A percentile compares a stretch with the other conserved stretches of the same genome.
Conservation (phyloP, 192 early-diverging fungal species). For the Coemansia erecta region DNA sequence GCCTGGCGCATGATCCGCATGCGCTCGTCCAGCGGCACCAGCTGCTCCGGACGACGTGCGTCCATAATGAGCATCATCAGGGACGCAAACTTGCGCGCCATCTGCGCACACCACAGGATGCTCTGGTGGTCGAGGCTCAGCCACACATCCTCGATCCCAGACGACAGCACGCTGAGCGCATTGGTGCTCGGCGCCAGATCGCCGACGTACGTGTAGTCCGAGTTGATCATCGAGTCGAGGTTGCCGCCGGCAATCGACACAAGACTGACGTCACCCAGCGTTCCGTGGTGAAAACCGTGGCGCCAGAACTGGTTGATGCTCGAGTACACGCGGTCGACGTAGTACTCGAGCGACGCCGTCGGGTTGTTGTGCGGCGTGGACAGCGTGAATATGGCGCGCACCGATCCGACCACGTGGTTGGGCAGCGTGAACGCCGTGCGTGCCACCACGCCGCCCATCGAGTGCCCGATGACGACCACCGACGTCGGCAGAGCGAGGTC, state of each 20-base stretch:
- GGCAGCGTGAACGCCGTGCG: slow-evolving; percentile 68
- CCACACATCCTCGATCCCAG: slow-evolving; percentile 84
- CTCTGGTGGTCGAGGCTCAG: slow-evolving; percentile 81
- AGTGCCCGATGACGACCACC: slow-evolving; percentile 86
- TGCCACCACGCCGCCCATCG: slow-evolving; percentile 97
- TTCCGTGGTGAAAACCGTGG: slow-evolving; percentile 40
- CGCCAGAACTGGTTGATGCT: slow-evolving; percentile 72
- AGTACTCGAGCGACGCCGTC: slow-evolving; percentile 68
- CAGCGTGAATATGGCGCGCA: slow-evolving; percentile 83
- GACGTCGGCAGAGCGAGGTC: slow-evolving; percentile 58
- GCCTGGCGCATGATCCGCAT: slow-evolving; percentile 62
- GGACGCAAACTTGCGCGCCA: slow-evolving; percentile 63
- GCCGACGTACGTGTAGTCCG: slow-evolving; percentile 68
- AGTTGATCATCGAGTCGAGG: slow-evolving; percentile 80
- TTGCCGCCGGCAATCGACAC: slow-evolving; percentile 91
- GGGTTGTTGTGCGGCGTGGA: slow-evolving; percentile 84
- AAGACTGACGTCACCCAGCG: slow-evolving; percentile 60
- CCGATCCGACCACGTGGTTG: slow-evolving; percentile 67
- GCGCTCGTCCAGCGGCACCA: slow-evolving; percentile 58
- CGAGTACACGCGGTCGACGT: slow-evolving; percentile 61
- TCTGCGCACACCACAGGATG: slow-evolving; percentile 91
- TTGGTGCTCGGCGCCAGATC: slow-evolving; percentile 61
- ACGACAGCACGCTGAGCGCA: slow-evolving; percentile 77
- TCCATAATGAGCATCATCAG: slow-evolving; percentile 64
- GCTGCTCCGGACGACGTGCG: slow-evolving; percentile 55